phyloP scores from a whole-genome alignment of 257 asterid species.

The Capsicum pubescens region DNA sequence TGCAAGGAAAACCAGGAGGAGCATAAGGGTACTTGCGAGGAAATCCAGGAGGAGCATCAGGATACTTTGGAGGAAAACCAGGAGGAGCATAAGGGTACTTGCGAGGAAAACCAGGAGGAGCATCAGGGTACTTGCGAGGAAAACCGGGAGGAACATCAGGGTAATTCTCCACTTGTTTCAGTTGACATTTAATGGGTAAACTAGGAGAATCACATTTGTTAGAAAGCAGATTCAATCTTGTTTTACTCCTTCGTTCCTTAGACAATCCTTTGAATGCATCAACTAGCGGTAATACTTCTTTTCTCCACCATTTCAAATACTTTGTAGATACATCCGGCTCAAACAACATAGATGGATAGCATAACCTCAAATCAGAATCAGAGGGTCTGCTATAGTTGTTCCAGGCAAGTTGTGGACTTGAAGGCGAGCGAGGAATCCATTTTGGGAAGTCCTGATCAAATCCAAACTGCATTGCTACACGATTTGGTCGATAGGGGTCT shows the following conservation, averaged over 20 bases:
- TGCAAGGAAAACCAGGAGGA: too few species aligned
- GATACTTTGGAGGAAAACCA: too few species aligned
- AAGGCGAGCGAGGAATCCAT: constrained; percentile 9
- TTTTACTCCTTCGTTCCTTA: constrained; percentile 29
- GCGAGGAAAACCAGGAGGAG: too few species aligned
- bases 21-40: too few species aligned
- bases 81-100: too few species aligned
- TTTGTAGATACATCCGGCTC: constrained; percentile 37
- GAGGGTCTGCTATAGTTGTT: constrained; percentile 27
- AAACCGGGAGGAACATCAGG: too few species aligned
- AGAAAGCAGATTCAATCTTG: neutral
- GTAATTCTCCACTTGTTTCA: too few species aligned
- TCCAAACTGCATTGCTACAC: constrained; percentile 52
- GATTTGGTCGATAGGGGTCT: constrained; percentile 44
- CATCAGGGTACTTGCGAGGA: too few species aligned
- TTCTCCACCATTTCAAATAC: constrained; percentile 50
- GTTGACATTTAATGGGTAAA: too few species aligned
- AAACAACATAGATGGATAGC: constrained; percentile 36
- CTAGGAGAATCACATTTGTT: neutral
- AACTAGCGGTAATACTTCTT: constrained; percentile 26
- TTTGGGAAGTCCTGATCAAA: constrained; percentile 45
- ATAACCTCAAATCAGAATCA: neutral
- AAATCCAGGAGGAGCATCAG: too few species aligned
- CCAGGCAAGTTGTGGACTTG: constrained; percentile 24
- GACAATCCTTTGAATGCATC: constrained; percentile 24